phyloP scores from a whole-genome alignment of 106 monocot genomes.

The Acorus gramineus region DNA sequence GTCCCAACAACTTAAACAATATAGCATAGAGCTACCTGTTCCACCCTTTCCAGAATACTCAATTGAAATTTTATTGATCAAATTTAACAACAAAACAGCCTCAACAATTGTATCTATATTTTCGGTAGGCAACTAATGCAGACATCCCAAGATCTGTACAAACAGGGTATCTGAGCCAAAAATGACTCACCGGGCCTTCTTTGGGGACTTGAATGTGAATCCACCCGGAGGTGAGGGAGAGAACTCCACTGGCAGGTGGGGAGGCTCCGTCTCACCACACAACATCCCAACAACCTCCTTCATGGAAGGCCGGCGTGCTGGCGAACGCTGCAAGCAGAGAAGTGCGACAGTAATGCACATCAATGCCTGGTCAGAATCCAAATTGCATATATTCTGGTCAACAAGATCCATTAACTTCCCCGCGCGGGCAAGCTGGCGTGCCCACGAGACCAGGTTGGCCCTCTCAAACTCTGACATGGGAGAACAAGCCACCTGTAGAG shows the following conservation, averaged over 20 bases:
- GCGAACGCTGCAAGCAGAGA: conserved; percentile 78
- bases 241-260: conserved; percentile 76
- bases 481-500: conserved; percentile 73
- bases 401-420: conserved; percentile 73
- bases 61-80: no score
- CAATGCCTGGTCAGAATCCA: conserved; percentile 68
- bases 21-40: no score
- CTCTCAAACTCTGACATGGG: conserved; percentile 91
- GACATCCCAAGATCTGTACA: no score
- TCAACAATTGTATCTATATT: no score
- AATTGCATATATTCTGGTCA: conserved; percentile 36
- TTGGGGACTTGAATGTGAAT: conserved; percentile 48
- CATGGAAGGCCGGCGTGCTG: conserved; percentile 47
- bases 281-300: conserved; percentile 77
- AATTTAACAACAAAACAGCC: no score
- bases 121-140: no score
- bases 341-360: conserved; percentile 80
- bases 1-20: no score
- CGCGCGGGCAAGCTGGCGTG: conserved; percentile 56
- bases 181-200: conserved; percentile 46
- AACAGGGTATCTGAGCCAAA: no score
- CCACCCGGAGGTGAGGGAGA: conserved; percentile 77
- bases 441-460: conserved; percentile 92
- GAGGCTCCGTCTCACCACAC: conserved; percentile 61
- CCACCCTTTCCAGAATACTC: no score